A percentile compares a stretch with the other conserved stretches of the same genome.
These are phyloP conservation scores for Arthrobotrys conoides DNA, from an alignment of 2,329 filamentous ascomycete species.

Conservation along the genomic window DNA sequence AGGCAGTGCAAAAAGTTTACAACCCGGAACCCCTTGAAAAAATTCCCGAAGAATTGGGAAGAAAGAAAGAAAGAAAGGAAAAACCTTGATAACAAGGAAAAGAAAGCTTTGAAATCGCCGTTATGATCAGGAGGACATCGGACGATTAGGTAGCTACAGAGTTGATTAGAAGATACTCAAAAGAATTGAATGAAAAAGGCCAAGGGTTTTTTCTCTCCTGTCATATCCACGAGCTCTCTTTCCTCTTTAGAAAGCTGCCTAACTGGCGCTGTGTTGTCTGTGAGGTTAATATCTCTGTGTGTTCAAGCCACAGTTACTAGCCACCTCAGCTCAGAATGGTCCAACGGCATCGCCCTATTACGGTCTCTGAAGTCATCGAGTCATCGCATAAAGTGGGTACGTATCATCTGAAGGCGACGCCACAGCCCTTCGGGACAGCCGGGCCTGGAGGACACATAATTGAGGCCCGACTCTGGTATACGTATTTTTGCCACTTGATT, in stretches of 20 bases:
- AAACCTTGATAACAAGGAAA: slow-evolving; percentile 11
- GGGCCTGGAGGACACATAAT: slow-evolving; percentile 10
- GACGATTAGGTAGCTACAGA: slow-evolving; percentile 44
- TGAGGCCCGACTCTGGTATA: slow-evolving; percentile 1
- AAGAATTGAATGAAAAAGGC: slow-evolving; percentile 7
- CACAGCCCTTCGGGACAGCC: slow-evolving; percentile 27
- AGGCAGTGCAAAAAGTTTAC: slow-evolving; percentile 36
- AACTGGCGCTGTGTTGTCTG: slow-evolving; percentile 7
- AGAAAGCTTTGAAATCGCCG: slow-evolving; percentile 30
- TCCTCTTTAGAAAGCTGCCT: slow-evolving; percentile 51
- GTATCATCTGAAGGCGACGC: slow-evolving; percentile 9
- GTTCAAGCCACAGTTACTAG: slow-evolving; percentile 40
- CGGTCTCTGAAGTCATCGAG: slow-evolving; percentile 28
- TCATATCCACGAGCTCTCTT: slow-evolving; percentile 42
- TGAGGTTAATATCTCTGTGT: slow-evolving; percentile 1
- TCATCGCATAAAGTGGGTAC: neutral
- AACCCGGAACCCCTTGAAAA: slow-evolving; percentile 37
- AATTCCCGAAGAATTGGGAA: slow-evolving; percentile 38
- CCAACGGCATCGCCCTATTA: slow-evolving; percentile 6
- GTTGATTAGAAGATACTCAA: slow-evolving; percentile 12
- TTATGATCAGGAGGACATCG: slow-evolving; percentile 13
- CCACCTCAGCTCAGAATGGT: slow-evolving; percentile 34
- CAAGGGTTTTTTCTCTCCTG: slow-evolving; percentile 14
- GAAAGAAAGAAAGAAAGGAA: neutral
- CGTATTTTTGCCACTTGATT: slow-evolving; percentile 43